These are phyloP conservation scores for Claviceps capensis DNA, from an alignment of 2,329 filamentous ascomycete genomes.

Conservation along the genomic window DNA sequence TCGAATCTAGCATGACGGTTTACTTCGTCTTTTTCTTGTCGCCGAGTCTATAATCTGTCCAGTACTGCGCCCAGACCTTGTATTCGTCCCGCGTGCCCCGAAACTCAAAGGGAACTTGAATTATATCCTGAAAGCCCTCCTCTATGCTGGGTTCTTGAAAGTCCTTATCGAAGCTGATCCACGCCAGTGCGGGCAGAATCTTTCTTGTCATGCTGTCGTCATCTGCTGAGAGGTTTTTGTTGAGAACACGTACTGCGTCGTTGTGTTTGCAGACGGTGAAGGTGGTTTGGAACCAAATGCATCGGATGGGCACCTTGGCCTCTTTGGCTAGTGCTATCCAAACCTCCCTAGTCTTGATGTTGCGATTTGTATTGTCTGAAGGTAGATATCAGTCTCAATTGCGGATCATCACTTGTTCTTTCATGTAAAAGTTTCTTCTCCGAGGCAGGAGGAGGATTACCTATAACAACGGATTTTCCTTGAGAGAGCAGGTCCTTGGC, in stretches of 20 bases:
- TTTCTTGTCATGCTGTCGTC: conserved; percentile 41
- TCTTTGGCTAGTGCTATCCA: conserved; percentile 68
- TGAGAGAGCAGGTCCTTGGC: conserved; percentile 51
- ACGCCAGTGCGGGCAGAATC: conserved; percentile 66
- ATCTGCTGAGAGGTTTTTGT: conserved; percentile 67
- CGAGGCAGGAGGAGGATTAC: conserved; percentile 33
- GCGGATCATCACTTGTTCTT: background rate
- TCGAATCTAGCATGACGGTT: background rate
- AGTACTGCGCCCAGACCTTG: conserved; percentile 62
- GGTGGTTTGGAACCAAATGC: conserved; percentile 69
- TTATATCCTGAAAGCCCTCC: conserved; percentile 78
- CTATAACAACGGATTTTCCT: conserved; percentile 60
- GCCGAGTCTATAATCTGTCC: conserved; percentile 36
- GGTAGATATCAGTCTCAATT: background rate
- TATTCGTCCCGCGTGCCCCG: conserved; percentile 55
- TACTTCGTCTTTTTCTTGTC: background rate
- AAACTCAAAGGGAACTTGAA: conserved; percentile 63
- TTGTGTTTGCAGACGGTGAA: conserved; percentile 69
- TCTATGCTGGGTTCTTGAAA: conserved; percentile 56
- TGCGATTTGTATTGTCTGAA: conserved; percentile 89
- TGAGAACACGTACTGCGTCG: conserved; percentile 64
- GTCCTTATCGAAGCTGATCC: conserved; percentile 58
- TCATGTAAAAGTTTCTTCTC: conserved; percentile 6
- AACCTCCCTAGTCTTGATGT: conserved; percentile 58
- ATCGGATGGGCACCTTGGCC: conserved; percentile 61